Evolutionary conservation across 2,329 filamentous ascomycete species (phyloP).

Genomic region (Hypoxylon sp.): DNA sequence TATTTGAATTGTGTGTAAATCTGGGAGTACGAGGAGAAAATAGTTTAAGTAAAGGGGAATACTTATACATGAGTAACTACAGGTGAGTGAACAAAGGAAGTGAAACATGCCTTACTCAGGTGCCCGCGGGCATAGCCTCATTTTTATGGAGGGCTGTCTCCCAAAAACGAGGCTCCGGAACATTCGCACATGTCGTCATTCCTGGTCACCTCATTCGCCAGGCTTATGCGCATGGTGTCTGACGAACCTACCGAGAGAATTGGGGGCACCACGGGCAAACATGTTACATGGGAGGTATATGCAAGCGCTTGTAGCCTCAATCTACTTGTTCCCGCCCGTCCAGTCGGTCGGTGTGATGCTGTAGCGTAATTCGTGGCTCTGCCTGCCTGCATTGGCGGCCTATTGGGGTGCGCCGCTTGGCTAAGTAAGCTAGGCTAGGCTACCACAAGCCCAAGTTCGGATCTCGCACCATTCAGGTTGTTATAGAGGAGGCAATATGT

Average conservation of each 20-base stretch:
- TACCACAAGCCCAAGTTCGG: background rate
- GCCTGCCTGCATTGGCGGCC: background rate
- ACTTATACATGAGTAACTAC: constrained; percentile 8
- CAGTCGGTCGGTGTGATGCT: background rate
- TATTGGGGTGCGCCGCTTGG: background rate
- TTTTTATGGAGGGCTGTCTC: background rate
- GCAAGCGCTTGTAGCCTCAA: constrained; percentile 13
- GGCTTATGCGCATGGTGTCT: background rate
- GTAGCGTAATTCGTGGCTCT: background rate
- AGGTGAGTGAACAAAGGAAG: background rate
- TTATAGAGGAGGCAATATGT: background rate
- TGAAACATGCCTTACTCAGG: background rate
- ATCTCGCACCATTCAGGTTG: background rate
- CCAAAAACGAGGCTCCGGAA: constrained; percentile 6
- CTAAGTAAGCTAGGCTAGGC: background rate
- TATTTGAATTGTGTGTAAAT: constrained; percentile 17
- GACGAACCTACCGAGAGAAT: constrained; percentile 11
- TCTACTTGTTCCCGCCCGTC: background rate
- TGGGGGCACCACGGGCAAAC: constrained; percentile 5
- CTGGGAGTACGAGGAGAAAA: background rate
- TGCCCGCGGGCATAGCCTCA: background rate
- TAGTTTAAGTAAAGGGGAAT: background rate
- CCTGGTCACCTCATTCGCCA: background rate
- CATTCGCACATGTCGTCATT: constrained; percentile 7
- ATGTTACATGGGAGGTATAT: background rate